Evolutionary conservation across 1,284 basidiomycete species (phyloP), one percentile per base, ranked within the genome.

Genomic region (Exobasidium cylindrosporum): DNA sequence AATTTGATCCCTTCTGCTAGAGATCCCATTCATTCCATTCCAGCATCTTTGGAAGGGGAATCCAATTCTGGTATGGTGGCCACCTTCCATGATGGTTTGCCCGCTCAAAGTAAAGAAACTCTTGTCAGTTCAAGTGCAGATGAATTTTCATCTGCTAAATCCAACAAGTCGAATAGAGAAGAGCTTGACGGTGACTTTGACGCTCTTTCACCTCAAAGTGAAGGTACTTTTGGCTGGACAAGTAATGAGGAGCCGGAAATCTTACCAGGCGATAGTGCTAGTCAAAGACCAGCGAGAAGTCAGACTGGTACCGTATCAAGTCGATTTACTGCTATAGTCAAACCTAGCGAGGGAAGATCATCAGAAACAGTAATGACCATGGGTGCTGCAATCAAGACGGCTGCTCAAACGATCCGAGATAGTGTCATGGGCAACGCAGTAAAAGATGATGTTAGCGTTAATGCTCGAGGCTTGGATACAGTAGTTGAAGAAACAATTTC

Each of bases 401-500:
- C 70, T 17, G 68, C 70, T 32, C 70, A 71, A 31, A 26, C 59
- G 35, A 55, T 71, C 31, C 60, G 69, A 14, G 69, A 70, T 43
- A 65, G 56, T 23, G 57, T 68, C 2, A 49, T 72, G 5, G 57
- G 56, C n/a, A 24, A 3, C 13, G 26, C 17, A 4, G 21, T 2
- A 13, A 24, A 23, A 28, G 4, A 7, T 4, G 50, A 60, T 13
- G 32, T 54, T 0, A 29, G 54, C 43, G 40, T n/a, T 4, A 44
- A 26, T 13, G 21, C 53, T 6, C n/a, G 53, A 23, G 23, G 13
- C 7, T 65, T 73, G 11, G 72, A 66, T 23, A 72, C 70, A 4
- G 72, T 73, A 6, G 62, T 73, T 40, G 70, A 73, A 21, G 72
- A 73, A 49, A 72, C 72, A 11, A 62, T 65, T 30, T 71, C 69